Conservation (phyloP, 2,329 filamentous ascomycete species). For the Aspergillus viridinutans region DNA sequence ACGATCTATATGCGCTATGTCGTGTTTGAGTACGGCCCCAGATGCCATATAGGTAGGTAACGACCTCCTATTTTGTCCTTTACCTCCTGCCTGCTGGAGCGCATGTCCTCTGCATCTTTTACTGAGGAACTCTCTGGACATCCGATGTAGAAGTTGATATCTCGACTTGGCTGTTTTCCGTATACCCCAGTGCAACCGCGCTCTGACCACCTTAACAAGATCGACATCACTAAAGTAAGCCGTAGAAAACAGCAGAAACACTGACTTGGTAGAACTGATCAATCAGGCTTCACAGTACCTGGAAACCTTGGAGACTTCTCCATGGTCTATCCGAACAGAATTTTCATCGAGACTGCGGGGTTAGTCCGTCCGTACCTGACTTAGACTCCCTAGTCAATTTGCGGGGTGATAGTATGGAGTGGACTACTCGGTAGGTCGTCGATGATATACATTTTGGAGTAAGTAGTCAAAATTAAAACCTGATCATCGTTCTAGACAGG, state of each 20-base stretch:
- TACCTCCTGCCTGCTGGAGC: background rate
- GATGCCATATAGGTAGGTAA: background rate
- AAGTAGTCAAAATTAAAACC: background rate
- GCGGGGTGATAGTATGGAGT: constrained; percentile 8
- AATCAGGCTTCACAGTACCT: background rate
- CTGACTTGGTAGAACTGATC: background rate
- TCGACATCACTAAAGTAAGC: background rate
- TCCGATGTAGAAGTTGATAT: background rate
- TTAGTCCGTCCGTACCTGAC: constrained; percentile 18
- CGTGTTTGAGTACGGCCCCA: background rate
- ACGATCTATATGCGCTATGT: background rate
- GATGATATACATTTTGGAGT: constrained; percentile 42
- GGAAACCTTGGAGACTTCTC: background rate
- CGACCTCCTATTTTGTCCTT: background rate
- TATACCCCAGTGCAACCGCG: background rate
- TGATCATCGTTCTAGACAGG: background rate
- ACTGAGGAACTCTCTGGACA: background rate
- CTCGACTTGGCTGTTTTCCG: background rate
- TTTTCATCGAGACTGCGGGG: constrained; percentile 14
- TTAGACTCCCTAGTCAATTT: constrained; percentile 15
- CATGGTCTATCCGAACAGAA: constrained; percentile 4
- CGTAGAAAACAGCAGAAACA: background rate
- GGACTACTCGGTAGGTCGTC: constrained; percentile 3
- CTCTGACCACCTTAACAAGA: background rate
- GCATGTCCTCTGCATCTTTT: background rate